Evolutionary conservation across 768 basidiomycete genomes (phyloP).

Genomic region (Mycena epipterygia): DNA sequence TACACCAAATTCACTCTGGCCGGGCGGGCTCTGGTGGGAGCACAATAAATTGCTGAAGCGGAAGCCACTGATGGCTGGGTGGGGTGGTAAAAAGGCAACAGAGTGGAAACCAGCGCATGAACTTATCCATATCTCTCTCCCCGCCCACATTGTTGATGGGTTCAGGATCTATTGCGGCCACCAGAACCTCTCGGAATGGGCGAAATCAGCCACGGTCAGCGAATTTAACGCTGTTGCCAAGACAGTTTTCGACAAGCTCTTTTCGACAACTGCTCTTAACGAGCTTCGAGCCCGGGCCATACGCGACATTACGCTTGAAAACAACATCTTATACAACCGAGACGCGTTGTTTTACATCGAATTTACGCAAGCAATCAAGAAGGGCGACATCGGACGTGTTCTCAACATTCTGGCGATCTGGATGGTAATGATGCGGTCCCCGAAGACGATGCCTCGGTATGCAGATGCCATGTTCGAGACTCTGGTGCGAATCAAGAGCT

Average conservation of each 20-base stretch:
- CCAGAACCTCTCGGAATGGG: constrained; percentile 22
- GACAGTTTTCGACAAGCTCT: constrained; percentile 23
- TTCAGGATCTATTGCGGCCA: constrained; percentile 18
- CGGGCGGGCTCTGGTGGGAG: constrained; percentile 29
- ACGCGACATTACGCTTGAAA: constrained; percentile 20
- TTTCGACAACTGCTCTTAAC: constrained; percentile 17
- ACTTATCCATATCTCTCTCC: constrained; percentile 5
- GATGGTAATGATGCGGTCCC: constrained; percentile 34
- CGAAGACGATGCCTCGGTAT: constrained; percentile 27
- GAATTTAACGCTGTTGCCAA: constrained; percentile 24
- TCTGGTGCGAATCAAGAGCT: constrained; percentile 9
- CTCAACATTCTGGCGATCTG: constrained; percentile 26
- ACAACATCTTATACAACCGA: constrained; percentile 35
- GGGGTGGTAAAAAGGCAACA: not conserved
- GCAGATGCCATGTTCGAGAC: constrained; percentile 13
- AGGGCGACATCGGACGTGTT: constrained; percentile 40
- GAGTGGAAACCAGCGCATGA: constrained; percentile 24
- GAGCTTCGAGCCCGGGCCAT: not conserved
- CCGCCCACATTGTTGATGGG: constrained; percentile 22
- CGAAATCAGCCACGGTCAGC: not conserved
- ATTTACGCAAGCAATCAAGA: constrained; percentile 34
- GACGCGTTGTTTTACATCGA: constrained; percentile 37
- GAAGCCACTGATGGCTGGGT: constrained; percentile 10
- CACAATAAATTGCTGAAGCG: constrained; percentile 28
- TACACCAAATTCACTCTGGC: constrained; percentile 36